Base-by-base conservation (phyloP, 805 yeast genomes). In the Spathaspora sp. region DNA sequence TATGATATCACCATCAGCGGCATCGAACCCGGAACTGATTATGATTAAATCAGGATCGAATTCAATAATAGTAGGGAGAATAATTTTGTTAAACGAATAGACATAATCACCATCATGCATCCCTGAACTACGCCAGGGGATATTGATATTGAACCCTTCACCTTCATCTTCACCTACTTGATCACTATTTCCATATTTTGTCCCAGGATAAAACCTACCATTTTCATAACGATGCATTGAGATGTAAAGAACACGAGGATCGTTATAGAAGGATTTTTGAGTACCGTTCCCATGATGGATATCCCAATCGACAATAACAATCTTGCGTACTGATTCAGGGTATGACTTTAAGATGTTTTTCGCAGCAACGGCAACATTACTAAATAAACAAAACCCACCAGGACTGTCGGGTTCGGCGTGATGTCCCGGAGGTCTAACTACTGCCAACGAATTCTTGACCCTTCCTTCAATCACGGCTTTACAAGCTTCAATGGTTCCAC, bases 221-320 rank as follows among this genome's bases (percentile, higher is more conserved):
- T 86, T 82, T 62, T 94, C 98, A 65, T 88, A 93, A 56, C 99
- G 81, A 69, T 94, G 99, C 29, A 93, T 70, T 0, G 98, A 92
- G 44, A 94, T 83, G 68, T 94, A 94, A 35, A 94, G 76, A 8
- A 94, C 97, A 50, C 96, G 75, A 26, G 96, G 96, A 64, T 94
- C 97, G 56, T 89, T 81, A 58, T 82, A 82, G 60, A 94, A 94
- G 2, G 96, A 90, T 65, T 87, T 86, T 68, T 94, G 99, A 1
- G 99, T 94, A 40, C 99, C 99, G 67, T 94, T 94, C 23, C 99
- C 99, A 67, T 94, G 99, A 69, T 94, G 99, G 46, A 94, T 91
- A 68, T 94, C 99, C 99, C 99, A 94, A 68, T 94, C 99, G 19
- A 92, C 63, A 53, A 94, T 85, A 52, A 90, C 82, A 40, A 94